Evolutionary conservation across 106 monocot species (phyloP), one percentile per base, ranked within the genome.

Genomic region (Dendrobium officinale): DNA sequence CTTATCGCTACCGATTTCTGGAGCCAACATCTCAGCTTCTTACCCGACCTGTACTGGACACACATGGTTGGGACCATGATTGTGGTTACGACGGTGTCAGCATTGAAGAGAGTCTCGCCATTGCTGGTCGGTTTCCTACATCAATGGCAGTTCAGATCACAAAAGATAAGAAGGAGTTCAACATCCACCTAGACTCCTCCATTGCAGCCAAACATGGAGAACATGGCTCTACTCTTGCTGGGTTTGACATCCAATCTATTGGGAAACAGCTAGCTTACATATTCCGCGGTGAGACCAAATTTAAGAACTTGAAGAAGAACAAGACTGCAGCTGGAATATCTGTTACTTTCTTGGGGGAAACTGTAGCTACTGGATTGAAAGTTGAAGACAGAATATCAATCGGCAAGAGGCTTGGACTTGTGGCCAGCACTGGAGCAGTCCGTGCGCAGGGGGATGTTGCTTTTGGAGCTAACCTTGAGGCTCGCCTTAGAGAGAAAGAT

Each of bases 1-100:
- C 88, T 1, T 92, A 89, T 77, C 82, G 97, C 5, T 98, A 98
- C 76, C 89, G 97, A 3, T 98, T 98, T 84, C 79, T 98, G 55
- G 97, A 98, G 82, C 92, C 97, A 45, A 89, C 90, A 15, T 92
- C 92, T 6, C 87, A 89, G 61, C 85, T 98, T 68, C 83, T 98
- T 26, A 85, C 89, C 9, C 82, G 97, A 68, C 97, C 97, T 2
- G 92, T 97, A 5, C 75, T 94, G 42, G 94, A 95, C 79, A 81
- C 87, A 9, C 92, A 94, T 82, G 94, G 97, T 22, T 98, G 97
- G 97, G 97, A 98, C 80, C 97, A 94, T 87, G 97, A 98, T 79
- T 94, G 89, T 81, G 94, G 94, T 7, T 98, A 94, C 72, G 97
- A 98, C 82, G 95, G 95, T 37, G 92, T 95, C 44, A 98, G 92